These are phyloP conservation scores for Chalciporus chontae DNA, from an alignment of 768 basidiomycete genomes.

Conservation along the genomic window DNA sequence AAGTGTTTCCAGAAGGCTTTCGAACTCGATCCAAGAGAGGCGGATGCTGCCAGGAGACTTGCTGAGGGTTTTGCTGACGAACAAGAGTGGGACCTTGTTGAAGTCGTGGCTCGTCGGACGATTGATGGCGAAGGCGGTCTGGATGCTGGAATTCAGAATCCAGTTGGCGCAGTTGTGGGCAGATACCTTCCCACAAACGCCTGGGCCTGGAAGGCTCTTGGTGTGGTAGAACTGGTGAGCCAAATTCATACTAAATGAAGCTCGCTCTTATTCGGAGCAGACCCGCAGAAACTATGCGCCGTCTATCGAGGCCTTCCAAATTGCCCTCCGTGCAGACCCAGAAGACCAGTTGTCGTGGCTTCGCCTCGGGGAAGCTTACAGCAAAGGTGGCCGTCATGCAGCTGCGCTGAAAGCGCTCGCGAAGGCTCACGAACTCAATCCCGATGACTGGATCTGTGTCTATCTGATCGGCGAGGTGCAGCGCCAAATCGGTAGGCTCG, in stretches of 20 bases:
- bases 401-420: slow-evolving; percentile 87
- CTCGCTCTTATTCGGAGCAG: slow-evolving; percentile 35
- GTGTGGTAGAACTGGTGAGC: slow-evolving; percentile 85
- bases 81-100: slow-evolving; percentile 92
- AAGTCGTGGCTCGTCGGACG: slow-evolving; percentile 87
- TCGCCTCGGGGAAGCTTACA: slow-evolving; percentile 88
- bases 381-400: slow-evolving; percentile 79
- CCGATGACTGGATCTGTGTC: slow-evolving; percentile 76
- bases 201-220: slow-evolving; percentile 98
- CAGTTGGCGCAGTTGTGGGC: slow-evolving; percentile 36
- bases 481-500: slow-evolving; percentile 67
- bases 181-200: slow-evolving; percentile 73
- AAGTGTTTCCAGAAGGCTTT: slow-evolving; percentile 99
- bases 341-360: slow-evolving; percentile 85
- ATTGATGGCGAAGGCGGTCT: slow-evolving; percentile 91
- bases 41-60: slow-evolving; percentile 76
- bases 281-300: slow-evolving; percentile 62
- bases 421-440: slow-evolving; percentile 68
- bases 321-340: slow-evolving; percentile 75
- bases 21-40: slow-evolving; percentile 89
- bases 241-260: not conserved
- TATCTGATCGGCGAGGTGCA: slow-evolving; percentile 87
- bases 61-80: slow-evolving; percentile 91
- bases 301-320: slow-evolving; percentile 82
- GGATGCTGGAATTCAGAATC: slow-evolving; percentile 49